phyloP scores from a whole-genome alignment of 208 protist species.

The Kentomonas sorsogonicus region DNA sequence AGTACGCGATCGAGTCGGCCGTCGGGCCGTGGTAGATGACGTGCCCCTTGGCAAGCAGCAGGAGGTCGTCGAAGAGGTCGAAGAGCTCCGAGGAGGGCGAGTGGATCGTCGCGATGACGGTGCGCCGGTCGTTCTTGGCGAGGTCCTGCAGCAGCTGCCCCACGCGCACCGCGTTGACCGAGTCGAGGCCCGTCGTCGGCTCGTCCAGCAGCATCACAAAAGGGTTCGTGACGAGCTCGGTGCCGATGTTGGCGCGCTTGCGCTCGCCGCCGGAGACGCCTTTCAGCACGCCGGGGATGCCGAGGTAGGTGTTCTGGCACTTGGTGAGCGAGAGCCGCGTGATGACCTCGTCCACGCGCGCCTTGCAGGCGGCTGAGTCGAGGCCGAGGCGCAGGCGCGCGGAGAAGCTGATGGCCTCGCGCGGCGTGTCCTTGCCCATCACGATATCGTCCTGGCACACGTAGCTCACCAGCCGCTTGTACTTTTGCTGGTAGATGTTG shows the following conservation, averaged over 20 bases:
- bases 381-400: constrained; percentile 74
- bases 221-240: constrained; percentile 85
- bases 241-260: constrained; percentile 83
- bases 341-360: constrained; percentile 60
- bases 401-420: constrained; percentile 75
- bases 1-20: constrained; percentile 33
- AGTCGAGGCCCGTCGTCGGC: constrained; percentile 85
- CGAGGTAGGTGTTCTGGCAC: constrained; percentile 77
- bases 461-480: constrained; percentile 78
- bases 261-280: constrained; percentile 86
- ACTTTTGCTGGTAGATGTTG: constrained; percentile 57
- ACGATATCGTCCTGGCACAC: constrained; percentile 90
- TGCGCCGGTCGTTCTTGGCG: constrained; percentile 70
- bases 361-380: constrained; percentile 25
- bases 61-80: constrained; percentile 76
- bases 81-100: constrained; percentile 81
- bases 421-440: constrained; percentile 77
- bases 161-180: constrained; percentile 75
- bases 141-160: constrained; percentile 69
- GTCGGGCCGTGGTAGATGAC: constrained; percentile 82
- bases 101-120: constrained; percentile 84
- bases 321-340: constrained; percentile 51
- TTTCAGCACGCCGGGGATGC: constrained; percentile 61
- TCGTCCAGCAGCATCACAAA: constrained; percentile 87
- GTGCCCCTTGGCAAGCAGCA: constrained; percentile 73